phyloP scores from a whole-genome alignment of 257 asterid genomes.

The Solanum clarkiae region DNA sequence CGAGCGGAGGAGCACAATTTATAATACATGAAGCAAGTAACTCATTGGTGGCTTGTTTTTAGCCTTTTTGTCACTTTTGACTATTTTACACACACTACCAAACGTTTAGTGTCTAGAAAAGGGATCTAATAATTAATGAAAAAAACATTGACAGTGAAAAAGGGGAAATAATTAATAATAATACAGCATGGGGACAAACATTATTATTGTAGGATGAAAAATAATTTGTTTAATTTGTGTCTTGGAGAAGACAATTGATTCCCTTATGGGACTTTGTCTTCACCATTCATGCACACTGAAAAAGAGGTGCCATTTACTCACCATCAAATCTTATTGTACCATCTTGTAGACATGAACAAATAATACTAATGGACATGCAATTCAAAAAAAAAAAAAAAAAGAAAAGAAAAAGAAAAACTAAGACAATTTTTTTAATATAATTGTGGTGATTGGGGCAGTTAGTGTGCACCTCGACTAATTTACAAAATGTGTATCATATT shows the following conservation, averaged over 20 bases:
- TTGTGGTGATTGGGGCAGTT: no score
- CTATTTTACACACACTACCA: neutral
- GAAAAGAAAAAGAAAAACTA: no score
- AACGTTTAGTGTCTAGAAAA: neutral
- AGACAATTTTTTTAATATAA: no score
- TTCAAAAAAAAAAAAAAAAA: no score
- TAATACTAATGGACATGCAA: neutral
- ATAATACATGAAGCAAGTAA: neutral
- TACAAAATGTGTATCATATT: no score
- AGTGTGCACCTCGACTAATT: no score
- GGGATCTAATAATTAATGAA: neutral
- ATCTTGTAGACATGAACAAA: neutral
- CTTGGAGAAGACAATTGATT: neutral
- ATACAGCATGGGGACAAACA: neutral
- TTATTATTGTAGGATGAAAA: neutral
- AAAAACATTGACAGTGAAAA: neutral
- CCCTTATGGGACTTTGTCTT: neutral
- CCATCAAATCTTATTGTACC: neutral
- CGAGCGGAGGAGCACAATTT: no score
- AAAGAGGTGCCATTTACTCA: neutral
- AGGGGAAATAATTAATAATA: neutral
- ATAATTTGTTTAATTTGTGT: neutral
- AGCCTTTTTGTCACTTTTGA: neutral
- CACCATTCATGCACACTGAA: conserved; percentile 4
- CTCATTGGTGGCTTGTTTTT: neutral